Conservation (phyloP, 148 eudicot species). For the Vaccinium vitisidaea region DNA sequence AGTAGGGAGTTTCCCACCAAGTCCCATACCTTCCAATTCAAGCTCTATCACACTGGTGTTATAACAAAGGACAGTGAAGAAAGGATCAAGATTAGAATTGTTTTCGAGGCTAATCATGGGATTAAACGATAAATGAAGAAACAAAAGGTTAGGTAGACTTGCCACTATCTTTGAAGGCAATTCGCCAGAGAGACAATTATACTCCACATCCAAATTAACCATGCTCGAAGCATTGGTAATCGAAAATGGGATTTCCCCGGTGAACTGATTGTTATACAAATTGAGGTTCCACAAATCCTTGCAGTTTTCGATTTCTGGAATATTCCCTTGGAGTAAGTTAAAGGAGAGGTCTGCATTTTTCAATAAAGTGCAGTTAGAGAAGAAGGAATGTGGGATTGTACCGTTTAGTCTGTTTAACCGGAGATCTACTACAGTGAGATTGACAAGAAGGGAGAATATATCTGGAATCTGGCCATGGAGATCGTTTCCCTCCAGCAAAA, state of each 20-base stretch:
- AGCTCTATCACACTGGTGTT: constrained; percentile 21
- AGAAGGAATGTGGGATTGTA: constrained; percentile 29
- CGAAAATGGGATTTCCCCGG: constrained; percentile 33
- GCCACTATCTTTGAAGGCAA: constrained; percentile 29
- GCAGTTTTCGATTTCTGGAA: constrained; percentile 36
- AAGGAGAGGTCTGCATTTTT: constrained; percentile 29
- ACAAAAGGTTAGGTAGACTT: constrained; percentile 8
- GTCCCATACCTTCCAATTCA: constrained; percentile 33
- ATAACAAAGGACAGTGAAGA: constrained; percentile 32
- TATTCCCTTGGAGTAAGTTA: constrained; percentile 25
- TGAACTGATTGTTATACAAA: constrained; percentile 24
- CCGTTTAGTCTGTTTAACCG: constrained; percentile 26
- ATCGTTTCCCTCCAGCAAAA: constrained; percentile 26
- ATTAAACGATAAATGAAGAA: constrained; percentile 34
- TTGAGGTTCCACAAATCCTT: constrained; percentile 24
- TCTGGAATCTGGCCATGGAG: constrained; percentile 35
- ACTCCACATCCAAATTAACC: constrained; percentile 28
- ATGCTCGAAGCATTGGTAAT: constrained; percentile 26
- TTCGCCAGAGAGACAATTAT: constrained; percentile 30
- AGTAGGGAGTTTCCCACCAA: constrained; percentile 30
- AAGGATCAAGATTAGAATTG: constrained; percentile 36
- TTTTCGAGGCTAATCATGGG: constrained; percentile 29
- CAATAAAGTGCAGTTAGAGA: constrained; percentile 36
- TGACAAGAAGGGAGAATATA: constrained; percentile 8
- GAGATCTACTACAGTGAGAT: constrained; percentile 16